Conservation (phyloP, 2,329 filamentous ascomycete genomes). For the Fusarium dimerum region DNA sequence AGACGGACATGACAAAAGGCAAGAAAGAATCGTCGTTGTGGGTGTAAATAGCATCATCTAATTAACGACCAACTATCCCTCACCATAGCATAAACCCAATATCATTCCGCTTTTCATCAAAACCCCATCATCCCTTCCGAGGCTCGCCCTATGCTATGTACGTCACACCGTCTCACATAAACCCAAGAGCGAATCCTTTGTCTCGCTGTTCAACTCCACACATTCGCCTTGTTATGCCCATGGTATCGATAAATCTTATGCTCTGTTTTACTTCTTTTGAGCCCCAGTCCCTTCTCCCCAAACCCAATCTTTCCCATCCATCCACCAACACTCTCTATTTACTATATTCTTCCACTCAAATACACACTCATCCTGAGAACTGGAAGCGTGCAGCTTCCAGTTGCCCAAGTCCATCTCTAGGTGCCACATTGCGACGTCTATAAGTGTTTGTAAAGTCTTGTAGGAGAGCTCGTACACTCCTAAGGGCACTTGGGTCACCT, state of each 20-base stretch:
- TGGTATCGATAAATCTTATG: background rate
- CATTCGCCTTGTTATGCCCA: constrained; percentile 2
- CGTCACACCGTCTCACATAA: background rate
- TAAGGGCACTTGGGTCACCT: constrained; percentile 59
- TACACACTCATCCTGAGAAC: constrained; percentile 53
- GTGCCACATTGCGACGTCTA: constrained; percentile 90
- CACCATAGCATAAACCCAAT: background rate
- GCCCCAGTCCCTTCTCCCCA: background rate
- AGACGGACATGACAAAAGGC: background rate
- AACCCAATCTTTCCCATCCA: background rate
- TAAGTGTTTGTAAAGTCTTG: constrained; percentile 98
- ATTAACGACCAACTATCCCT: background rate
- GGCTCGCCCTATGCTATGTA: background rate
- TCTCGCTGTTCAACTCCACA: background rate
- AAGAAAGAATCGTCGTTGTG: background rate
- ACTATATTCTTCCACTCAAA: background rate
- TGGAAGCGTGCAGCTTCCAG: constrained; percentile 86
- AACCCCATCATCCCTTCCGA: background rate
- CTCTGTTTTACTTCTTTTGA: constrained; percentile 1
- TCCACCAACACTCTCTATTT: background rate
- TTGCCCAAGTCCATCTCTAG: constrained; percentile 83
- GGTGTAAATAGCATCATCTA: background rate
- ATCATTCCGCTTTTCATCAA: background rate
- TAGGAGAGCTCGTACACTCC: constrained; percentile 80
- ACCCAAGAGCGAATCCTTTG: background rate